These are phyloP conservation scores for Apiotrichum gracile DNA, from an alignment of 1,284 basidiomycete species.

Conservation along the genomic window DNA sequence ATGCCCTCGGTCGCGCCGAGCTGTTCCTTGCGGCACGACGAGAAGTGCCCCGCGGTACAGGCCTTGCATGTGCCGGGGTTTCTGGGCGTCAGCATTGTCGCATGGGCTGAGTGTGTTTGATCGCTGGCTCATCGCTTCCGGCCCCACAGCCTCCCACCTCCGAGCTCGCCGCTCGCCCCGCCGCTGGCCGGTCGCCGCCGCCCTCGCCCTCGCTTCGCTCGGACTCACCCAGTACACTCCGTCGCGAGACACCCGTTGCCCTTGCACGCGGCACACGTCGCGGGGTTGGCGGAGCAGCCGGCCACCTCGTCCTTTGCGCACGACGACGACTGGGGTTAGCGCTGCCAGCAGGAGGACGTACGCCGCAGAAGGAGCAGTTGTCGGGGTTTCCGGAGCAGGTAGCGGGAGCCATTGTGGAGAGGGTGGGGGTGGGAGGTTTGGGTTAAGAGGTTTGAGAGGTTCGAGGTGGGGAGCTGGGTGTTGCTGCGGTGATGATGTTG, in stretches of 20 bases:
- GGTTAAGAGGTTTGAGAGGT: background rate
- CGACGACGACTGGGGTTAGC: background rate
- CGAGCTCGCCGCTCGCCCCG: background rate
- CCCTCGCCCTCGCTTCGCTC: background rate
- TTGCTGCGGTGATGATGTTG: too few species aligned
- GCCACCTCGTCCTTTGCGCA: constrained; percentile 39
- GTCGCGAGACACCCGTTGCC: constrained; percentile 38
- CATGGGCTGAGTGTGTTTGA: too few species aligned
- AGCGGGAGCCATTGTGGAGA: constrained; percentile 10
- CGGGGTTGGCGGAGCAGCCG: constrained; percentile 39
- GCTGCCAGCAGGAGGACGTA: background rate
- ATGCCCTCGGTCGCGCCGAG: constrained; percentile 36
- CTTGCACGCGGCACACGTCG: constrained; percentile 32
- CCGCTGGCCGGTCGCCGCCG: background rate
- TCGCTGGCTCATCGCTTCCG: background rate
- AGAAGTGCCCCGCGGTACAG: constrained; percentile 34
- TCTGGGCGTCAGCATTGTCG: constrained; percentile 16
- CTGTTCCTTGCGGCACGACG: constrained; percentile 34
- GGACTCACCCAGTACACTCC: constrained; percentile 42
- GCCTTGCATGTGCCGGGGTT: constrained; percentile 39
- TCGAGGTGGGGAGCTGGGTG: background rate
- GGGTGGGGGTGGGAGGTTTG: background rate
- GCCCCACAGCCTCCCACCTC: background rate
- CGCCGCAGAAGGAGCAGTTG: constrained; percentile 43
- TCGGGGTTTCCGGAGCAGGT: constrained; percentile 41